Evolutionary conservation across 495 filamentous ascomycete species (phyloP).

Genomic region (Neurospora sublineolata): DNA sequence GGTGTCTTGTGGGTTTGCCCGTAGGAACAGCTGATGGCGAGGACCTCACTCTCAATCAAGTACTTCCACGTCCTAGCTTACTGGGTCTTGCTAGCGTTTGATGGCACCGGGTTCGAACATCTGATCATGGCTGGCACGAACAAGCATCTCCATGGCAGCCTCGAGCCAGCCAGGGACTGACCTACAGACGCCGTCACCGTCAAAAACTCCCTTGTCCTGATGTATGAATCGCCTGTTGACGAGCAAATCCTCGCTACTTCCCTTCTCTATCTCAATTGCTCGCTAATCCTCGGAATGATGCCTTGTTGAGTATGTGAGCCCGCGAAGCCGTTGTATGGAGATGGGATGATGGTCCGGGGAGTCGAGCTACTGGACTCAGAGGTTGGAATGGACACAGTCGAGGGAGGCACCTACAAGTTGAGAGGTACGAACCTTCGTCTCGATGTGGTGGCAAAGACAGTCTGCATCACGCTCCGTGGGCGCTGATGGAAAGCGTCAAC

Average conservation of each 20-base stretch:
- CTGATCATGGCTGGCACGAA: background rate
- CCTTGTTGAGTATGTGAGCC: background rate
- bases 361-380: background rate
- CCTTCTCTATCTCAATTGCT: too few relatives aligned
- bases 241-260: background rate
- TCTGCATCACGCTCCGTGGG: background rate
- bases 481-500: background rate
- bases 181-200: background rate
- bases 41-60: background rate
- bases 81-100: background rate
- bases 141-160: background rate
- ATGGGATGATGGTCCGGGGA: background rate
- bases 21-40: background rate
- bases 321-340: background rate
- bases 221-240: background rate
- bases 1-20: background rate
- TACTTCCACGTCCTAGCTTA: background rate
- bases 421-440: background rate
- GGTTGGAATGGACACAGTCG: background rate
- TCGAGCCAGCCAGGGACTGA: background rate
- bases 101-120: background rate
- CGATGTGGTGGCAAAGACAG: too few relatives aligned
- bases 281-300: too few relatives aligned
- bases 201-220: background rate
- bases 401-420: too few relatives aligned